Evolutionary conservation across 768 basidiomycete genomes (phyloP).

Genomic region (Sistotremastrum niveocremeum): DNA sequence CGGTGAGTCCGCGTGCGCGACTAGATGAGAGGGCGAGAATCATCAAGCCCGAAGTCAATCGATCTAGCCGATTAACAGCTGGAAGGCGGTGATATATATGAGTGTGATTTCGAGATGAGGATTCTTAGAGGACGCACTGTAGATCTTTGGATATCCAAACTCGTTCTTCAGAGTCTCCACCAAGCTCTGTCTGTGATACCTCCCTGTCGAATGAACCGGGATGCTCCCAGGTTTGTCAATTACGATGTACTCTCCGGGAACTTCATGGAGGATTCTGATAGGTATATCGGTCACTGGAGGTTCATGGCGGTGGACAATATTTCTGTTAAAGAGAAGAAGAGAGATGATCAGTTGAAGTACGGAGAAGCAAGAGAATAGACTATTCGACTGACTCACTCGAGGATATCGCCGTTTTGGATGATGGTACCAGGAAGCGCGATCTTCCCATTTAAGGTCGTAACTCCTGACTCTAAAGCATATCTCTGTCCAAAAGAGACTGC

Average conservation of each 20-base stretch:
- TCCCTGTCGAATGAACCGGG: conserved; percentile 84
- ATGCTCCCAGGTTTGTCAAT: conserved; percentile 96
- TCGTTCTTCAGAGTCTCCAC: conserved; percentile 78
- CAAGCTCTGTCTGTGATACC: conserved; percentile 82
- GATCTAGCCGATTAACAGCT: conserved; percentile 93
- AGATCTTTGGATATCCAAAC: conserved; percentile 67
- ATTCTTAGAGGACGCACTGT: conserved; percentile 42
- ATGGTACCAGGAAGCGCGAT: conserved; percentile 69
- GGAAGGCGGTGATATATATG: conserved; percentile 1
- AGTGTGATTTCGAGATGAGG: too few relatives aligned
- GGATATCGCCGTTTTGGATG: conserved; percentile 74
- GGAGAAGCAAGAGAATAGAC: neutral
- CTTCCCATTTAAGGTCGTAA: conserved; percentile 90
- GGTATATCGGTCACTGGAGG: conserved; percentile 83
- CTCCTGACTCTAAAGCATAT: conserved; percentile 77
- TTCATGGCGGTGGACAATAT: conserved; percentile 93
- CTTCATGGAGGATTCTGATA: conserved; percentile 69
- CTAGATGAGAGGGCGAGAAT: conserved; percentile 67
- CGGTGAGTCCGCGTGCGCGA: conserved; percentile 55
- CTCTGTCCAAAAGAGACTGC: conserved; percentile 20
- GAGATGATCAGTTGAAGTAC: neutral
- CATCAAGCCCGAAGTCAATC: conserved; percentile 92
- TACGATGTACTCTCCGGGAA: conserved; percentile 71
- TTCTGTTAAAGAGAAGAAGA: conserved; percentile 30
- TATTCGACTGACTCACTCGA: conserved; percentile 48